These are phyloP conservation scores for Yarrowia divulgata DNA, from an alignment of 805 yeast species.

Conservation along the genomic window DNA sequence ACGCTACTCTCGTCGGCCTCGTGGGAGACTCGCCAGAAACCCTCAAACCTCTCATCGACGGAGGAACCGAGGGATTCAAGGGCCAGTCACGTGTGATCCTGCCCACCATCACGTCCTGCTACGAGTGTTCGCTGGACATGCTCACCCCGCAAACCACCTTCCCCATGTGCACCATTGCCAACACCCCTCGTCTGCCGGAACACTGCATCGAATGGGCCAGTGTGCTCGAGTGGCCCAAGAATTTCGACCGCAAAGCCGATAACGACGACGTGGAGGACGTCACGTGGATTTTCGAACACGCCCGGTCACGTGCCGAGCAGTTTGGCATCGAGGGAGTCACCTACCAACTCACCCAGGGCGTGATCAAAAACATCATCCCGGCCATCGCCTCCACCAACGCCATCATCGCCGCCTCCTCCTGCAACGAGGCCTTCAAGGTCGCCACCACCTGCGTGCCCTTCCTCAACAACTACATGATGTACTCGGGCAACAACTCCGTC, in stretches of 20 bases:
- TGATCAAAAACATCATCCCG: conserved; percentile 89
- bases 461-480: conserved; percentile 81
- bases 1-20: conserved; percentile 67
- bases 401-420: conserved; percentile 85
- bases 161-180: conserved; percentile 93
- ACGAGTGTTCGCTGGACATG: conserved; percentile 87
- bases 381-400: conserved; percentile 96
- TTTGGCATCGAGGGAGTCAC: conserved; percentile 78
- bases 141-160: conserved; percentile 65
- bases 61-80: conserved; percentile 93
- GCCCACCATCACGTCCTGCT: conserved; percentile 87
- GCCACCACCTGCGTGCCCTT: conserved; percentile 72
- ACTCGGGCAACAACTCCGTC: conserved; percentile 81
- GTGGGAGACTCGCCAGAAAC: conserved; percentile 58
- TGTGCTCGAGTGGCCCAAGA: conserved; percentile 73
- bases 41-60: conserved; percentile 79
- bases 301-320: conserved; percentile 64
- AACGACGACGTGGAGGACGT: conserved; percentile 70
- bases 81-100: conserved; percentile 89
- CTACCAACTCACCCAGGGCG: conserved; percentile 75
- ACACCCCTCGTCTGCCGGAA: conserved; percentile 92
- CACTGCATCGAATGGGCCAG: conserved; percentile 94
- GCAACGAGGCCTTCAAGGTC: conserved; percentile 83
- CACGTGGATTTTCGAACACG: conserved; percentile 63
- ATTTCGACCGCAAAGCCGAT: conserved; percentile 48